These are phyloP conservation scores for Colletotrichum spinosum DNA, from an alignment of 2,329 filamentous ascomycete genomes.

Conservation along the genomic window DNA sequence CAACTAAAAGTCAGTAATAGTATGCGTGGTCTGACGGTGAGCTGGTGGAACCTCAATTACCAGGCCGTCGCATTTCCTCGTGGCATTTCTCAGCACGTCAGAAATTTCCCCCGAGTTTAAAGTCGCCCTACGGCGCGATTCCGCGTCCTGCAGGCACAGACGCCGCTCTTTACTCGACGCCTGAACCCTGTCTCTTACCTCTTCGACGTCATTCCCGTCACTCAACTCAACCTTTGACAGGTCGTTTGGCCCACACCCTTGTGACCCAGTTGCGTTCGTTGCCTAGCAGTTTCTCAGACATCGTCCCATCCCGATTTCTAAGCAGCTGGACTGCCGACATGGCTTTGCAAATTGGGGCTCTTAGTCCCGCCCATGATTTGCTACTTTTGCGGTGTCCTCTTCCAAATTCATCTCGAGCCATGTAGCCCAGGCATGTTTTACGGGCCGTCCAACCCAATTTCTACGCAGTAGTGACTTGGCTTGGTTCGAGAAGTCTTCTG, in stretches of 20 bases:
- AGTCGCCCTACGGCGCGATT: not conserved
- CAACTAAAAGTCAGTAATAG: not conserved
- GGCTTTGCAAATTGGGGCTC: not conserved
- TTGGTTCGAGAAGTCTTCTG: slow-evolving; percentile 24
- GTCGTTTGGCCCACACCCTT: slow-evolving; percentile 5
- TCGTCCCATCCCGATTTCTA: slow-evolving; percentile 35
- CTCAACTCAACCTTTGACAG: not conserved
- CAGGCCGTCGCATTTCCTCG: slow-evolving; percentile 23
- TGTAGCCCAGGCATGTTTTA: not conserved
- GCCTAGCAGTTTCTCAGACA: slow-evolving; percentile 24
- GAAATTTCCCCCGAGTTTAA: slow-evolving; percentile 30
- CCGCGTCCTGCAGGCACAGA: not conserved
- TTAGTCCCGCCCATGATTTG: slow-evolving; percentile 13
- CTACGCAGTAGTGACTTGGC: not conserved
- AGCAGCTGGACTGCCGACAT: slow-evolving; percentile 22
- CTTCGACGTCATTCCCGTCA: slow-evolving; percentile 16
- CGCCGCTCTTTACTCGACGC: not conserved
- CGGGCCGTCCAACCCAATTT: slow-evolving; percentile 1
- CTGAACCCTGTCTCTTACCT: not conserved
- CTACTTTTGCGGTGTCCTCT: not conserved
- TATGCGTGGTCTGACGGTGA: not conserved
- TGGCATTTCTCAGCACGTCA: slow-evolving; percentile 34
- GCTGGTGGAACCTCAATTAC: not conserved
- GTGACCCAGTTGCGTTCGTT: slow-evolving; percentile 25
- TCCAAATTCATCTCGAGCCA: not conserved